Evolutionary conservation across 352 stramenopile species (phyloP).

Genomic region (Phytopythium kandeliae): DNA sequence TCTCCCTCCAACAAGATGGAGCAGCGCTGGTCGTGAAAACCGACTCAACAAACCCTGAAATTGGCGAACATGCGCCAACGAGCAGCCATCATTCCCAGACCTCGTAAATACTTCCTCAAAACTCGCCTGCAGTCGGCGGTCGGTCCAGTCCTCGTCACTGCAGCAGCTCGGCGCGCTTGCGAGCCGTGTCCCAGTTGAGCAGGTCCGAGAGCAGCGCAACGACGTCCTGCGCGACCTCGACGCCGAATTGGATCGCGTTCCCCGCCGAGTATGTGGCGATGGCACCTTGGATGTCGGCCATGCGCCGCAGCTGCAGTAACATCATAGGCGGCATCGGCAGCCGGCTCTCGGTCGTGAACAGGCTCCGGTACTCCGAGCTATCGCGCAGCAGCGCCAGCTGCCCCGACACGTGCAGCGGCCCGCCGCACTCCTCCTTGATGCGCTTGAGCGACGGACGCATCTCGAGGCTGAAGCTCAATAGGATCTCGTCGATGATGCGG

Average conservation of each 20-base stretch:
- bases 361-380: conserved; percentile 41
- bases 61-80: no score
- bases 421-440: conserved; percentile 40
- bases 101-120: conserved; percentile 3
- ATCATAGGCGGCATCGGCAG: conserved; percentile 47
- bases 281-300: conserved; percentile 79
- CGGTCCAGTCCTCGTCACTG: conserved; percentile 16
- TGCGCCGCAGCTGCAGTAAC: conserved; percentile 50
- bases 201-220: conserved; percentile 61
- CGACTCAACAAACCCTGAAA: no score
- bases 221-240: conserved; percentile 75
- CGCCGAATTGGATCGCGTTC: conserved; percentile 69
- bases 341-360: conserved; percentile 53
- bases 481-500: conserved; percentile 77
- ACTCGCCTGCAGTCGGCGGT: not conserved
- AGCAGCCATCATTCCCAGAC: no score
- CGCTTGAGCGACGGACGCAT: conserved; percentile 41
- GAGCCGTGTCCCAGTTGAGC: conserved; percentile 56
- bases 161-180: conserved; percentile 47
- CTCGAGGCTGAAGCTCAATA: conserved; percentile 68
- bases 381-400: conserved; percentile 75
- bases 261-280: conserved; percentile 53
- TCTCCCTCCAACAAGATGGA: no score
- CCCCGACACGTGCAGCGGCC: conserved; percentile 34
- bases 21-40: no score